Evolutionary conservation across 1,284 basidiomycete genomes (phyloP), one percentile per base, ranked within the genome.

Genomic region (Cutaneotrichosporon sp.): DNA sequence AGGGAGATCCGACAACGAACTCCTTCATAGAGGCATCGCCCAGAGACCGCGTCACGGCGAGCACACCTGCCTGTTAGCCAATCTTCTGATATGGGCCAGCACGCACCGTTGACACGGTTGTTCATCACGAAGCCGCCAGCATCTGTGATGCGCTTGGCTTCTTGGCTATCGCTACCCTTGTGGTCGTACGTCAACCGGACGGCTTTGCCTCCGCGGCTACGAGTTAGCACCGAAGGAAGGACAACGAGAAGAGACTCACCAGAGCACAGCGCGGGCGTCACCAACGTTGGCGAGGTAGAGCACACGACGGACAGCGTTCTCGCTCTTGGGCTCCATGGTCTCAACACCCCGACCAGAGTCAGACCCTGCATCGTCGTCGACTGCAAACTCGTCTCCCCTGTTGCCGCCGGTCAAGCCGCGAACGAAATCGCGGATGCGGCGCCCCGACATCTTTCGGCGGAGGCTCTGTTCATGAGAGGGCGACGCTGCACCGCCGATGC

Each of bases 1-100:
- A 99, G 10, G 96, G 96, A 32, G 90, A 83, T 1, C 96, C 96
- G 38, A 98, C 94, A 8, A 99, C 94, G 70, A 96, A 99, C 67
- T 98, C 94, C 75, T 99, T 99, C 94, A 99, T 98, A 7, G 91
- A 89, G 0, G 90, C 88, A 71, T 99, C 96, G 42, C 96, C 96
- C 38, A 99, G 78, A 61, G 91, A 94, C 46, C 96, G 81, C 16
- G 96, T 99, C 17, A 99, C 96, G 9, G 92, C 93, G 51, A 99
- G 79, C 10, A 98, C 93, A 34, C 90, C 78, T 45, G 10, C 5
- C 17, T n/a, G 44, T 45, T 20, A 45, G 44, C 44, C n/a, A n/a
- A n/a, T n/a, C n/a, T n/a, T n/a, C n/a, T 12, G 35, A 3, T 8
- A 10, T 10, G 4, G 10, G 14, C 32, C 25, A 6, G 5, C n/a